phyloP scores from a whole-genome alignment of 139 green algal species.

The Edaphochlamys debaryana region DNA sequence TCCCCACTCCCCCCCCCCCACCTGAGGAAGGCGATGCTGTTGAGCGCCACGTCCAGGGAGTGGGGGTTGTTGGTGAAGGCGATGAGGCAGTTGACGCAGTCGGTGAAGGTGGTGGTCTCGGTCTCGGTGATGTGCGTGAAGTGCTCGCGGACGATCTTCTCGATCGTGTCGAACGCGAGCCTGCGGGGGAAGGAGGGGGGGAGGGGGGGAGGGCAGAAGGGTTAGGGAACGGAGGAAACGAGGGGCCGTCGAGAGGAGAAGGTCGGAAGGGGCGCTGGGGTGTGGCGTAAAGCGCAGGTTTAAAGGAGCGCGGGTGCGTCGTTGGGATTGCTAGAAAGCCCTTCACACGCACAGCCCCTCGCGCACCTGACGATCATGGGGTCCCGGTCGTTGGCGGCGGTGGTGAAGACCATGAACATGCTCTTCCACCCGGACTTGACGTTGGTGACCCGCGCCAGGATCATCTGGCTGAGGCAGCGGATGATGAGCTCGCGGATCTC shows the following conservation, averaged over 20 bases:
- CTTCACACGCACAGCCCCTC: not conserved
- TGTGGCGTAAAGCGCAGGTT: no score
- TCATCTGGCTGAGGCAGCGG: slow-evolving; percentile 92
- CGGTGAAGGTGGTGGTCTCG: slow-evolving; percentile 97
- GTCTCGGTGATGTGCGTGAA: slow-evolving; percentile 98
- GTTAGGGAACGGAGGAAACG: not conserved
- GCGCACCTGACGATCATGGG: slow-evolving; percentile 77
- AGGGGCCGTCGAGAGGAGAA: not conserved
- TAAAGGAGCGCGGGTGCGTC: no score
- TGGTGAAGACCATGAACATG: slow-evolving; percentile 99
- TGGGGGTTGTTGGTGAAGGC: slow-evolving; percentile 98
- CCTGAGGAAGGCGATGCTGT: slow-evolving; percentile 97
- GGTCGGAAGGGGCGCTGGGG: no score
- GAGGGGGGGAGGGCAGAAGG: no score
- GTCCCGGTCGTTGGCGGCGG: slow-evolving; percentile 83
- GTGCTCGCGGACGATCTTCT: slow-evolving; percentile 98
- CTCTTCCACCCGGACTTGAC: slow-evolving; percentile 98
- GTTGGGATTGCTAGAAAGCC: not conserved
- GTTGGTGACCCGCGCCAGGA: slow-evolving; percentile 90
- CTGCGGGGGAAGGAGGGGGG: slow-evolving; percentile 27
- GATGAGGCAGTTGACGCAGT: slow-evolving; percentile 99
- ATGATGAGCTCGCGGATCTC: slow-evolving; percentile 99
- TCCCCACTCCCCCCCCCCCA: no score
- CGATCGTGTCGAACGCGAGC: slow-evolving; percentile 95
- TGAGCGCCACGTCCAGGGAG: slow-evolving; percentile 93